A percentile compares a stretch with the other conserved stretches of the same genome.
These are phyloP conservation scores for Allomyces macrogynus DNA, from an alignment of 192 early-diverging fungal genomes.

Conservation along the genomic window DNA sequence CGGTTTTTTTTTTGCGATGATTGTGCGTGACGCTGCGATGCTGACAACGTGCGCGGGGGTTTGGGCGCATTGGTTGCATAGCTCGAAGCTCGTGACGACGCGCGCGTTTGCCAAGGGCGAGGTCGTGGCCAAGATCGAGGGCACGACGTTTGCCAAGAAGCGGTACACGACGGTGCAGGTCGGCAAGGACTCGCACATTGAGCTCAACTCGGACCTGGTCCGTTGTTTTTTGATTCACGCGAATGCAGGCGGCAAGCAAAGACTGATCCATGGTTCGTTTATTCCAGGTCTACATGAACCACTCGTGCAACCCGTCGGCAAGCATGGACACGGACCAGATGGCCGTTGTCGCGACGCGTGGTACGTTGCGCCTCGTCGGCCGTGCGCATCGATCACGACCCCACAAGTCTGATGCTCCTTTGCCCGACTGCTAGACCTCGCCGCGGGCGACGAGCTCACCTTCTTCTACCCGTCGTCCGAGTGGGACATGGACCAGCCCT, in stretches of 20 bases:
- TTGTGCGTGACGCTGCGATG: too few species aligned
- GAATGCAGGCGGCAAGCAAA: not conserved
- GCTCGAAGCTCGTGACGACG: slow-evolving; percentile 20
- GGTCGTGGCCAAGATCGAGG: slow-evolving; percentile 18
- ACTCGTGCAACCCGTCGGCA: slow-evolving; percentile 24
- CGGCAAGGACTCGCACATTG: slow-evolving; percentile 21
- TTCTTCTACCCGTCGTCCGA: slow-evolving; percentile 42
- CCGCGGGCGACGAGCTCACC: slow-evolving; percentile 26
- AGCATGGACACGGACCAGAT: slow-evolving; percentile 18
- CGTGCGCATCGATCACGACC: too few species aligned
- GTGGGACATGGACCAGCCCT: slow-evolving; percentile 44
- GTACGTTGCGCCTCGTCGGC: not conserved
- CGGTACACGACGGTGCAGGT: slow-evolving; percentile 31
- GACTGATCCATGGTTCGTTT: not conserved
- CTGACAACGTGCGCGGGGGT: too few species aligned
- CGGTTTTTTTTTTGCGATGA: too few species aligned
- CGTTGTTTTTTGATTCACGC: not conserved
- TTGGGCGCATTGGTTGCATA: not conserved
- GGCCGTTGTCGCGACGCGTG: slow-evolving; percentile 16
- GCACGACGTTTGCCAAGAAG: slow-evolving; percentile 25
- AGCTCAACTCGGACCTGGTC: slow-evolving; percentile 26
- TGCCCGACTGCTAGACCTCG: slow-evolving; percentile 9
- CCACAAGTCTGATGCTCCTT: not conserved
- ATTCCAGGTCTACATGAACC: slow-evolving; percentile 22
- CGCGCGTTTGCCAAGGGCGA: slow-evolving; percentile 21